Conservation (phyloP, 805 yeast genomes). For the Grigorovia humatica region DNA sequence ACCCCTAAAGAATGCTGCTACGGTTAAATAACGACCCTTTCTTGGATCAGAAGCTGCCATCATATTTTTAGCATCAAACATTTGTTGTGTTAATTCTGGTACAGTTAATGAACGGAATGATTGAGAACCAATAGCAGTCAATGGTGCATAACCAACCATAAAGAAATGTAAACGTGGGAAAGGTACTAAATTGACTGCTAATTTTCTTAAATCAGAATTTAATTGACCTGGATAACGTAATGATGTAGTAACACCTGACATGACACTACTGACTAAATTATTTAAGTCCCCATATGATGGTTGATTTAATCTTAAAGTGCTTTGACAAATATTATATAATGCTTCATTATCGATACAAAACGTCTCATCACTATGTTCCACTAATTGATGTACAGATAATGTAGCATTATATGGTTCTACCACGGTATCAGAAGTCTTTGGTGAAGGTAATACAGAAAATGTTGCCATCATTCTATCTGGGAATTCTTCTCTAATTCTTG, state of each 20-base stretch:
- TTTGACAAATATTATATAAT: slow-evolving; percentile 77
- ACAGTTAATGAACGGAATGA: slow-evolving; percentile 78
- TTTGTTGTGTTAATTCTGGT: slow-evolving; percentile 86
- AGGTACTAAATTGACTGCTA: slow-evolving; percentile 90
- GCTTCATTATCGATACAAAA: slow-evolving; percentile 96
- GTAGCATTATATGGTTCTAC: slow-evolving; percentile 94
- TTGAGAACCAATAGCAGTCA: slow-evolving; percentile 70
- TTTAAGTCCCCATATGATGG: slow-evolving; percentile 76
- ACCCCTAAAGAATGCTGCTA: slow-evolving; percentile 91
- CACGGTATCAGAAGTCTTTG: slow-evolving; percentile 85
- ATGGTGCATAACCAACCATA: slow-evolving; percentile 92
- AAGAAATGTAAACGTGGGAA: slow-evolving; percentile 93
- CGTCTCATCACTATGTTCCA: slow-evolving; percentile 85
- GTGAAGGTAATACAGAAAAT: slow-evolving; percentile 86
- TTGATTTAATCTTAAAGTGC: slow-evolving; percentile 68
- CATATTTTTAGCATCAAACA: slow-evolving; percentile 87
- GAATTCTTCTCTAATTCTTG: slow-evolving; percentile 82
- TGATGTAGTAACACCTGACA: slow-evolving; percentile 93
- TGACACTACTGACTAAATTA: slow-evolving; percentile 75
- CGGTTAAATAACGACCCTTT: slow-evolving; percentile 84
- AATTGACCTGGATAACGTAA: slow-evolving; percentile 92
- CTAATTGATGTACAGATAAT: slow-evolving; percentile 80
- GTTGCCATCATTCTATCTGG: slow-evolving; percentile 96
- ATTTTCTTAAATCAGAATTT: slow-evolving; percentile 83
- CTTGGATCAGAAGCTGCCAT: slow-evolving; percentile 93